Conservation (phyloP, 2,329 filamentous ascomycete genomes). For the Pseudopithomyces chartarum region DNA sequence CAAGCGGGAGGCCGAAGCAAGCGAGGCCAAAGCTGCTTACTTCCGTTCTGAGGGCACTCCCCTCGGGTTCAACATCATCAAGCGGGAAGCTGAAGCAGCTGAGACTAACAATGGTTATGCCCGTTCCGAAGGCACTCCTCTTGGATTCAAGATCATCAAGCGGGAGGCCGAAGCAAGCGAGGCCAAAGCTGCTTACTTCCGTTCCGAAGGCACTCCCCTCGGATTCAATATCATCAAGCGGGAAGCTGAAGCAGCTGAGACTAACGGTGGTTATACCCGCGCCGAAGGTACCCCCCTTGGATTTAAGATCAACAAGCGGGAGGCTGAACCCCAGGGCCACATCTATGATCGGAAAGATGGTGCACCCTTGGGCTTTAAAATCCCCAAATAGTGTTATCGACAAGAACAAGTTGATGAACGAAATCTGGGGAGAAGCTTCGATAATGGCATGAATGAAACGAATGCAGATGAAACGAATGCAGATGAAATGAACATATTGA, state of each 20-base stretch:
- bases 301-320: slow-evolving; percentile 10
- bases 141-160: slow-evolving; percentile 13
- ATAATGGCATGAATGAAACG: no score
- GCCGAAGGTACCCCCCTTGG: not conserved
- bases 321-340: not conserved
- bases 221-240: slow-evolving; percentile 10
- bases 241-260: not conserved
- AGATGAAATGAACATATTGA: no score
- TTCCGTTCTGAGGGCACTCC: not conserved
- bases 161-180: not conserved
- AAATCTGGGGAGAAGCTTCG: no score
- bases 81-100: slow-evolving; percentile 1
- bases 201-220: not conserved
- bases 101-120: not conserved
- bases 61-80: slow-evolving; percentile 9
- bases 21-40: not conserved
- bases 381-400: not conserved
- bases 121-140: not conserved
- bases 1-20: slow-evolving; percentile 3
- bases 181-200: not conserved
- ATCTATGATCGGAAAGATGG: not conserved
- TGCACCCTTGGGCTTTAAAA: slow-evolving; percentile 8
- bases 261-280: not conserved
- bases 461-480: no score
- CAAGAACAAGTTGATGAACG: no score